Base-by-base conservation (phyloP, 352 stramenopile genomes). In the Globisporangium rhizosaccharum region DNA sequence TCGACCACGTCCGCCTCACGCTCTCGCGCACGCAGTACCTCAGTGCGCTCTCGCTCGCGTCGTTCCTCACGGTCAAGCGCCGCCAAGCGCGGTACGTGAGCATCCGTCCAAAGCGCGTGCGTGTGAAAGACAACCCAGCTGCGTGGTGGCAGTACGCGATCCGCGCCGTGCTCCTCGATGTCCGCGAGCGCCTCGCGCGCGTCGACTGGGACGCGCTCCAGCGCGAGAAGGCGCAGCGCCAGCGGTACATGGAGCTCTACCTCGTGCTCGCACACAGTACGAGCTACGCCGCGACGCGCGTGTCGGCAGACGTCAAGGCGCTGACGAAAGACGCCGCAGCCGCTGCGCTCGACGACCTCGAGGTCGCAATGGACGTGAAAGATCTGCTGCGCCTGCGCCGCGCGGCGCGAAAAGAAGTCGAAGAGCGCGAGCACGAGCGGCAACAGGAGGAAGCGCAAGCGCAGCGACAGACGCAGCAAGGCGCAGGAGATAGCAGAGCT, bases 111-210 rank as follows among this genome's bases (percentile, higher is more conserved):
- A 71, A 70, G 20, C 58, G 63, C 23, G 51, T 74, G 36, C 60
- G 58, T 23, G 78, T 92, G 0, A 66, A 61, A 28, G 69, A 83
- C 6, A 68, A 89, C 41, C 74, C 82, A 4, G 68, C 64, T 28
- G 63, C 61, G 7, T 94, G 85, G 85, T 94, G 85, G 85, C 61
- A 56, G 28, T 94, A 88, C 62, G 83, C 81, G n/a, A 85, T 93
- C 30, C 71, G 72, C 37, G 74, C 85, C 0, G 78, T 92, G 26
- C 52, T 93, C 9, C 49, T 90, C 41, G 85, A 94, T 50, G 78
- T 90, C 39, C 71, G 82, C 25, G 80, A 90, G 59, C 72, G 82
- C 8, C 68, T 91, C 17, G 82, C 72, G 12, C 82, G 79, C 44
- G 79, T 93, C 3, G 79, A 94, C 66, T 85, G 76, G 72, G 76